Conservation (phyloP, 495 filamentous ascomycete genomes). For the Oidiodendron maius region DNA sequence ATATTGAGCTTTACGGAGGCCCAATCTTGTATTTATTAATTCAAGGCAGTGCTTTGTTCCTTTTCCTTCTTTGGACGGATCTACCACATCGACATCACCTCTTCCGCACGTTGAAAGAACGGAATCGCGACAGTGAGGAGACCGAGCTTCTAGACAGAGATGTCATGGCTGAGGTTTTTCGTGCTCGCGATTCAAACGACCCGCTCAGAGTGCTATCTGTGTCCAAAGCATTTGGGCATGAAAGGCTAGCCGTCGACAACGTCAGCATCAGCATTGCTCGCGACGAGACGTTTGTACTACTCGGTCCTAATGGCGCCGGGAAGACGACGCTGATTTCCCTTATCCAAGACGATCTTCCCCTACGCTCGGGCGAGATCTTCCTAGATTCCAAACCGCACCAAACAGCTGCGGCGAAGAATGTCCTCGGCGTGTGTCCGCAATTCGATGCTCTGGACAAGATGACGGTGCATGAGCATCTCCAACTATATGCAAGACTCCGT, state of each 20-base stretch:
- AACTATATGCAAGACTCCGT: constrained; percentile 64
- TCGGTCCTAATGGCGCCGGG: constrained; percentile 83
- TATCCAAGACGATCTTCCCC: constrained; percentile 70
- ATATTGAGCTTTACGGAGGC: constrained; percentile 63
- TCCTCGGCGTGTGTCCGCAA: constrained; percentile 73
- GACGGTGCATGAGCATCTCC: constrained; percentile 62
- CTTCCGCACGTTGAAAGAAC: too few species aligned
- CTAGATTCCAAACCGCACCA: too few species aligned
- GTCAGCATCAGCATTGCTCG: constrained; percentile 70
- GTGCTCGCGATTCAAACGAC: too few species aligned
- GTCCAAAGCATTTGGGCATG: too few species aligned
- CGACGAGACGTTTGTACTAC: constrained; percentile 67
- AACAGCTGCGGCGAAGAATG: too few species aligned
- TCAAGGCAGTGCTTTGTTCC: constrained; percentile 60
- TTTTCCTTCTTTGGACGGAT: constrained; percentile 62
- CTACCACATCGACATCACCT: too few species aligned
- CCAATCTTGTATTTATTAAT: constrained; percentile 69
- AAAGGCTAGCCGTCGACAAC: constrained; percentile 74
- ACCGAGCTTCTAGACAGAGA: too few species aligned
- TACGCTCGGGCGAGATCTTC: too few species aligned
- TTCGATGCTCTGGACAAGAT: constrained; percentile 62
- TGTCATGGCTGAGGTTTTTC: too few species aligned
- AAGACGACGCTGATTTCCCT: constrained; percentile 79
- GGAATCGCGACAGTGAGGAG: too few species aligned
- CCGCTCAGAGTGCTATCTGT: too few species aligned